Evolutionary conservation across 768 basidiomycete genomes (phyloP).

Genomic region (Pleurotus ostreatus): DNA sequence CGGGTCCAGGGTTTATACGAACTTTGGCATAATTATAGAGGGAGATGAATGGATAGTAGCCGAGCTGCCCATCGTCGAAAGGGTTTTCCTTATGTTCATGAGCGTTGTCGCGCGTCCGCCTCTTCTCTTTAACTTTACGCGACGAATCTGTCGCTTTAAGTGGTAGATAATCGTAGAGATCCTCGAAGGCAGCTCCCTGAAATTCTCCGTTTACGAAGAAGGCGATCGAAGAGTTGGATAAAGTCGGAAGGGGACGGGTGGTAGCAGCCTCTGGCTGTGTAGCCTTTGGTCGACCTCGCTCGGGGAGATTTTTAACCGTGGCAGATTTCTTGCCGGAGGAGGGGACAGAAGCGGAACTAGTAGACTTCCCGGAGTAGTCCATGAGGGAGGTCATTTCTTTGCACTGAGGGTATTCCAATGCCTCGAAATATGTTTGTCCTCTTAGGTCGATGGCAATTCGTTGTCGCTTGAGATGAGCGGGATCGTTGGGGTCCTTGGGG

Average conservation of each 20-base stretch:
- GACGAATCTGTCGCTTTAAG: constrained; percentile 60
- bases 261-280: constrained; percentile 34
- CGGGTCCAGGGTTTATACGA: constrained; percentile 82
- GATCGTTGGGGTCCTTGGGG: constrained; percentile 66
- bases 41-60: constrained; percentile 94
- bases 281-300: constrained; percentile 36
- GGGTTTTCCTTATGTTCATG: constrained; percentile 78
- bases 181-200: constrained; percentile 79
- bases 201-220: constrained; percentile 93
- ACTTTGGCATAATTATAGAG: constrained; percentile 89
- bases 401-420: constrained; percentile 78
- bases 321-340: constrained; percentile 64
- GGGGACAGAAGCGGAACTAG: constrained; percentile 50
- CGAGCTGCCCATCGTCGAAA: constrained; percentile 91
- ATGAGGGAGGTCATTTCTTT: constrained; percentile 93
- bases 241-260: constrained; percentile 64
- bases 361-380: constrained; percentile 66
- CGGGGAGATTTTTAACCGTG: constrained; percentile 62
- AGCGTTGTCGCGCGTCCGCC: constrained; percentile 58
- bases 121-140: constrained; percentile 63
- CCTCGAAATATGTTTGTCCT: constrained; percentile 96
- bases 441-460: constrained; percentile 94
- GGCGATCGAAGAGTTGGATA: constrained; percentile 69
- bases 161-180: constrained; percentile 88
- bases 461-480: constrained; percentile 80